Conservation (phyloP, 169 alveolate genomes). For the Eimeria praecox region DNA sequence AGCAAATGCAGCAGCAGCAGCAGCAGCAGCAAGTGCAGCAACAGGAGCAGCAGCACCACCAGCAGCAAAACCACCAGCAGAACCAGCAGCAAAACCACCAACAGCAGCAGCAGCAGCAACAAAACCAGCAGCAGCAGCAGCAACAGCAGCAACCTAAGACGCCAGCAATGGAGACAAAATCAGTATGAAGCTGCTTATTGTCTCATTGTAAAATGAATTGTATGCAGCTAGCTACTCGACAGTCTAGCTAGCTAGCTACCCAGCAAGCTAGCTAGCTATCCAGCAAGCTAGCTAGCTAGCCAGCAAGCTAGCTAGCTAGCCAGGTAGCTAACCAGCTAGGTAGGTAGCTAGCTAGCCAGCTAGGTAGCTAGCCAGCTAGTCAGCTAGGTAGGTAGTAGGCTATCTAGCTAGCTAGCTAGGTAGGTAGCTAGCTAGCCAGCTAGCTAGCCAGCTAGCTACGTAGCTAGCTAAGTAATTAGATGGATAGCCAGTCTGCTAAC, state of each 20-base stretch:
- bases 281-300: no score
- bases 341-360: no score
- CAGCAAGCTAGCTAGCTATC: no score
- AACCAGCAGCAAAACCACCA: not conserved
- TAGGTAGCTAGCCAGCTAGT: no score
- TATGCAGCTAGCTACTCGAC: not conserved
- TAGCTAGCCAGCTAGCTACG: not conserved
- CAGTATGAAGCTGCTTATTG: not conserved
- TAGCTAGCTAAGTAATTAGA: no score
- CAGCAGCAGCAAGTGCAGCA: conserved; percentile 27
- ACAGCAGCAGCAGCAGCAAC: not conserved
- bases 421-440: not conserved
- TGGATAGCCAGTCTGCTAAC: no score
- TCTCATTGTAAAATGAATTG: not conserved
- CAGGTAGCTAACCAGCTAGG: no score
- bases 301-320: no score
- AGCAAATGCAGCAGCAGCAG: not conserved
- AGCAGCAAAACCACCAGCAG: not conserved
- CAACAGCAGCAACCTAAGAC: not conserved
- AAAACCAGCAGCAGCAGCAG: not conserved
- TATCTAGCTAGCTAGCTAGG: not conserved
- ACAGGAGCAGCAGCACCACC: conserved; percentile 21
- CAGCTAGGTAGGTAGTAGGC: no score
- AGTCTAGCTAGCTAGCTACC: conserved; percentile 5
- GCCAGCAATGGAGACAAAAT: not conserved